A percentile compares a stretch with the other conserved stretches of the same genome.
Evolutionary conservation across 352 stramenopile genomes (phyloP).

Genomic region (Globisporangium rhizosaccharum): DNA sequence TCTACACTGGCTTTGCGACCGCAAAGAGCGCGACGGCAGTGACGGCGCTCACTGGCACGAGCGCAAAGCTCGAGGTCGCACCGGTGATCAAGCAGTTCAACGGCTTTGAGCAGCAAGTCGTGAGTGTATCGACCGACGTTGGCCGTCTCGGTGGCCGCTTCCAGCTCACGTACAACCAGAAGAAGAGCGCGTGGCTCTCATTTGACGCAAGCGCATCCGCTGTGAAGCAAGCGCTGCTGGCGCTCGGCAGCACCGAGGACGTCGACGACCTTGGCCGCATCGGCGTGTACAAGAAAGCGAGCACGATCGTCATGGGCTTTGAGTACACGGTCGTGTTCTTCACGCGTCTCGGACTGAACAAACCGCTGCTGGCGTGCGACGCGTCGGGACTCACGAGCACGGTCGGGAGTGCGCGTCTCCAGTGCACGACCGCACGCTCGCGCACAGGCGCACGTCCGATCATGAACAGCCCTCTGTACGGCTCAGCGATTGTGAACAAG

Average conservation of each 20-base stretch:
- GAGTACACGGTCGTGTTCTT: constrained; percentile 68
- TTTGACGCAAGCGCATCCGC: constrained; percentile 52
- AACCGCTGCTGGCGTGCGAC: constrained; percentile 51
- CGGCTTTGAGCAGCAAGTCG: constrained; percentile 89
- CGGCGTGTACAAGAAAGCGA: constrained; percentile 50
- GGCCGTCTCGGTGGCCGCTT: constrained; percentile 84
- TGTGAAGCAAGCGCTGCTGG: constrained; percentile 50
- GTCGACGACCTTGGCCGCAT: constrained; percentile 26
- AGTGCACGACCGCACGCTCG: constrained; percentile 28
- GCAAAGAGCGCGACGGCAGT: constrained; percentile 27
- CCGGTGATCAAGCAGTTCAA: constrained; percentile 86
- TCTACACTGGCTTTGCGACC: constrained; percentile 47
- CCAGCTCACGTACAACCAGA: constrained; percentile 77
- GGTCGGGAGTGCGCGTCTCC: constrained; percentile 17
- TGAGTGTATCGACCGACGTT: constrained; percentile 63
- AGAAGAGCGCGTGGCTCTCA: constrained; percentile 64
- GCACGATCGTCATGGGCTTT: constrained; percentile 30
- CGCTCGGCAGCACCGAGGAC: constrained; percentile 24
- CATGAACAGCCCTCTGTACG: constrained; percentile 76
- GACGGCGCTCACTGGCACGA: constrained; percentile 67
- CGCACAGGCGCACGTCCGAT: constrained; percentile 46
- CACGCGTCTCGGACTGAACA: constrained; percentile 44
- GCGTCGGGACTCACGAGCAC: constrained; percentile 42
- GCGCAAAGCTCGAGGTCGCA: constrained; percentile 60
- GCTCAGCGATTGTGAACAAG: constrained; percentile 42